Conservation (phyloP, 176 grass and related monocot genomes). For the Musa acuminata region DNA sequence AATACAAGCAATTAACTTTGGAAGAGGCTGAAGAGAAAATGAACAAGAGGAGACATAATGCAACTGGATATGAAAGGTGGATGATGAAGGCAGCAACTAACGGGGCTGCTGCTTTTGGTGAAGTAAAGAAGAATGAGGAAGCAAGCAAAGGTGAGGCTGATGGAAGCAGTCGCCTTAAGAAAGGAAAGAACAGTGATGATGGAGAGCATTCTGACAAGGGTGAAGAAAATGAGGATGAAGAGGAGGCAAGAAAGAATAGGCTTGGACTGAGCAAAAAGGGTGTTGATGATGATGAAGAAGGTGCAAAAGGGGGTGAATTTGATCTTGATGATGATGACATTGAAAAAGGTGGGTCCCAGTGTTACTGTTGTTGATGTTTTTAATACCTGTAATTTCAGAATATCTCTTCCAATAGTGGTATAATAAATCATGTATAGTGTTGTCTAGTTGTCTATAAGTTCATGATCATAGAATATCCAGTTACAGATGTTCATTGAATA, state of each 20-base stretch:
- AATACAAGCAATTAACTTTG: conserved; percentile 81
- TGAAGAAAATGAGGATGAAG: conserved; percentile 38
- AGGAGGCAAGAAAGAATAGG: conserved; percentile 33
- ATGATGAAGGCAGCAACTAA: conserved; percentile 77
- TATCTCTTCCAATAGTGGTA: background rate
- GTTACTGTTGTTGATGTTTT: background rate
- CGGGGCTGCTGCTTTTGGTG: conserved; percentile 73
- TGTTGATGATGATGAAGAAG: conserved; percentile 64
- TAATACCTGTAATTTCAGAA: background rate
- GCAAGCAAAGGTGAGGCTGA: conserved; percentile 17
- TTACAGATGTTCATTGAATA: background rate
- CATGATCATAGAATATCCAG: background rate
- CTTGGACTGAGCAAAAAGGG: conserved; percentile 31
- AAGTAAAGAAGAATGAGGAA: conserved; percentile 30
- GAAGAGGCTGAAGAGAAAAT: conserved; percentile 94
- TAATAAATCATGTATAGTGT: background rate
- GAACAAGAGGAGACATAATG: conserved; percentile 55
- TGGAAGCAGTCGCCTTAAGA: conserved; percentile 29
- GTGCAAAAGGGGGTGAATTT: conserved; percentile 44
- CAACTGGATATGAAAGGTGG: conserved; percentile 75
- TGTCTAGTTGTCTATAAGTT: background rate
- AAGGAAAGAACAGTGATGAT: conserved; percentile 40
- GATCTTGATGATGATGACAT: conserved; percentile 77
- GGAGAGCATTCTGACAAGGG: conserved; percentile 47
- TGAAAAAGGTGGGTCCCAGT: conserved; percentile 49